Conservation (phyloP, 345 rosid genomes). For the Lumnitzera racemosa region DNA sequence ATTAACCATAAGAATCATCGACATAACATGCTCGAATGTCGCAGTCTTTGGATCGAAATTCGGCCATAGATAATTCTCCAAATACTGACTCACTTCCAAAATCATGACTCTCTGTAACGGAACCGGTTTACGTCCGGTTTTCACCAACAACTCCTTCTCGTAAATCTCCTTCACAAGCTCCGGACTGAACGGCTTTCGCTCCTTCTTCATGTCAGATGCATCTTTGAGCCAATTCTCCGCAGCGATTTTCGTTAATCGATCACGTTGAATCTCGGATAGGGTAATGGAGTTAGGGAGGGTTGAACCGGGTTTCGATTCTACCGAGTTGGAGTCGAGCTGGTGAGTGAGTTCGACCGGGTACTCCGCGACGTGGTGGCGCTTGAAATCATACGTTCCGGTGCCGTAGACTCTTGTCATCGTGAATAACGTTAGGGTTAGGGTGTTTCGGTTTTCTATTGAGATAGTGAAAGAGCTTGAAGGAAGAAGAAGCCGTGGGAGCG, state of each 20-base stretch:
- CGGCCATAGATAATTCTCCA: constrained; percentile 96
- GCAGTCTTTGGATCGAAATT: constrained; percentile 74
- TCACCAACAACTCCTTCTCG: constrained; percentile 64
- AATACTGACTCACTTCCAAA: constrained; percentile 89
- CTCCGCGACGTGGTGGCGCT: constrained; percentile 98
- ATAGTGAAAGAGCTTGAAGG: too few species aligned
- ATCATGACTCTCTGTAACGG: constrained; percentile 93
- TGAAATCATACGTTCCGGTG: constrained; percentile 93
- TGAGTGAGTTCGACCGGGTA: constrained; percentile 64
- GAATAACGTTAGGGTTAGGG: not conserved
- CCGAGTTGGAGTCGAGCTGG: constrained; percentile 40
- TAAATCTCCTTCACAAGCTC: constrained; percentile 81
- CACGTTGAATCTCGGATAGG: constrained; percentile 83
- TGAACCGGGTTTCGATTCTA: constrained; percentile 54
- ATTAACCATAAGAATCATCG: constrained; percentile 93
- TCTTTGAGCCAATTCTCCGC: constrained; percentile 66
- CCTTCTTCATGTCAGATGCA: constrained; percentile 23
- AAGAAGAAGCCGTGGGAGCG: not conserved
- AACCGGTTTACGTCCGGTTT: constrained; percentile 71
- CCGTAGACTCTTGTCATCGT: constrained; percentile 85
- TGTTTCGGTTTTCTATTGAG: too few species aligned
- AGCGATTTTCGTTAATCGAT: constrained; percentile 74
- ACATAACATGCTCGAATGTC: constrained; percentile 90
- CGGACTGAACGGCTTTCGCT: constrained; percentile 49
- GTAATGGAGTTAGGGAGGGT: constrained; percentile 74